phyloP scores from a whole-genome alignment of 2,329 filamentous ascomycete species.

The Massarina eburnea region DNA sequence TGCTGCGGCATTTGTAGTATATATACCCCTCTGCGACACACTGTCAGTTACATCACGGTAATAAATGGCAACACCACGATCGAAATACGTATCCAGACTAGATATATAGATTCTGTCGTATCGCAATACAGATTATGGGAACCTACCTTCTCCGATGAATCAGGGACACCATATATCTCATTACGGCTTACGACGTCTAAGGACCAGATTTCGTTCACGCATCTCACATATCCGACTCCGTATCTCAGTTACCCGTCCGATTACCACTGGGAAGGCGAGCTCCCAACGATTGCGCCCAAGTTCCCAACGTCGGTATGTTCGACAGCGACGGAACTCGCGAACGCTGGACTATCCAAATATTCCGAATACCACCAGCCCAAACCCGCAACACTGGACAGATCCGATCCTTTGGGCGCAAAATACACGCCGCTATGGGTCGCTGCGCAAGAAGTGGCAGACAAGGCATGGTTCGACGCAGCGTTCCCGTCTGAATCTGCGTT shows the following conservation, averaged over 20 bases:
- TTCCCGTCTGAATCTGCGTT: slow-evolving; percentile 22
- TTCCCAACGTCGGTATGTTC: slow-evolving; percentile 8
- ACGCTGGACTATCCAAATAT: slow-evolving; percentile 10
- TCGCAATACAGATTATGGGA: slow-evolving; percentile 11
- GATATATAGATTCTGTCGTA: slow-evolving; percentile 4
- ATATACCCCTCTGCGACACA: too few relatives aligned
- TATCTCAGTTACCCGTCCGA: slow-evolving; percentile 17
- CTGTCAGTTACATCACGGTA: slow-evolving; percentile 5
- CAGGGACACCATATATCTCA: slow-evolving; percentile 11
- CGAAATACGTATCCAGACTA: slow-evolving; percentile 1
- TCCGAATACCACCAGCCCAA: slow-evolving; percentile 19
- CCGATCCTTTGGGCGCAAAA: slow-evolving; percentile 11
- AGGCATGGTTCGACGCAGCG: slow-evolving; percentile 13
- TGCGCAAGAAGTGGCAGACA: slow-evolving; percentile 14
- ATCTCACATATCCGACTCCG: slow-evolving; percentile 18
- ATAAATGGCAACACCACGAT: slow-evolving; percentile 4
- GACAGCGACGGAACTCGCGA: slow-evolving; percentile 11
- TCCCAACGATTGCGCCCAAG: slow-evolving; percentile 15
- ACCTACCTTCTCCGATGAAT: slow-evolving; percentile 2
- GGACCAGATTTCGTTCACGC: slow-evolving; percentile 1
- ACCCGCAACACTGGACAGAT: slow-evolving; percentile 2
- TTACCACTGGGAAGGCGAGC: slow-evolving; percentile 19
- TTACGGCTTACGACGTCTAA: slow-evolving; percentile 5
- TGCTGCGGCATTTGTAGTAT: too few relatives aligned
- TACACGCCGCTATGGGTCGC: slow-evolving; percentile 14